phyloP scores from a whole-genome alignment of 306 rosid genomes.

The Myrica gale region DNA sequence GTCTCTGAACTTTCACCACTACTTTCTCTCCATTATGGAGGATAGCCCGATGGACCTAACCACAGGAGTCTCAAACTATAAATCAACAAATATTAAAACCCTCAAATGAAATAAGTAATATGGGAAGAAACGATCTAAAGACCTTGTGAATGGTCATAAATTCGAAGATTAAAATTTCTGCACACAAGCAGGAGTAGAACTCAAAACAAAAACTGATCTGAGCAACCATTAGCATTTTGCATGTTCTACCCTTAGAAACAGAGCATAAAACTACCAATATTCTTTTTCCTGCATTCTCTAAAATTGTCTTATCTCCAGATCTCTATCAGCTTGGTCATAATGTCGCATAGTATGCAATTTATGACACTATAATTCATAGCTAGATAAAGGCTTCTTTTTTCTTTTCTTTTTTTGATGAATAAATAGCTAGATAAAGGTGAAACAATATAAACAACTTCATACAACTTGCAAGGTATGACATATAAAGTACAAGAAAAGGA shows the following conservation, averaged over 20 bases:
- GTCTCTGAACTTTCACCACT: slow-evolving; percentile 89
- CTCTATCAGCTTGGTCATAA: not conserved
- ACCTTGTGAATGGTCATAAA: slow-evolving; percentile 8
- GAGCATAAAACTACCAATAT: not conserved
- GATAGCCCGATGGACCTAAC: slow-evolving; percentile 87
- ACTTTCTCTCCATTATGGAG: slow-evolving; percentile 91
- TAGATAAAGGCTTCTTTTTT: too few relatives aligned
- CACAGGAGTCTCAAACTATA: slow-evolving; percentile 22
- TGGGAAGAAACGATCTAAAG: not conserved
- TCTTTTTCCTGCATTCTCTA: not conserved
- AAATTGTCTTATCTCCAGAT: not conserved
- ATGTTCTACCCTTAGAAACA: too few relatives aligned
- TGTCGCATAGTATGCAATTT: not conserved
- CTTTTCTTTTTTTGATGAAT: too few relatives aligned
- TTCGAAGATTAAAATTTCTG: not conserved
- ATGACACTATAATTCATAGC: too few relatives aligned
- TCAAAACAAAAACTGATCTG: not conserved
- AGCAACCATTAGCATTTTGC: not conserved
- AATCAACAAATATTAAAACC: slow-evolving; percentile 13
- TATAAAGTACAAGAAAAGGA: not conserved
- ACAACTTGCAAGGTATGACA: not conserved
- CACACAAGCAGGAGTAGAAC: not conserved
- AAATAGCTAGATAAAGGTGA: not conserved
- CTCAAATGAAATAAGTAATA: not conserved
- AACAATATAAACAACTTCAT: not conserved